Evolutionary conservation across 495 filamentous ascomycete species (phyloP).

Genomic region (Daldinia childiae): DNA sequence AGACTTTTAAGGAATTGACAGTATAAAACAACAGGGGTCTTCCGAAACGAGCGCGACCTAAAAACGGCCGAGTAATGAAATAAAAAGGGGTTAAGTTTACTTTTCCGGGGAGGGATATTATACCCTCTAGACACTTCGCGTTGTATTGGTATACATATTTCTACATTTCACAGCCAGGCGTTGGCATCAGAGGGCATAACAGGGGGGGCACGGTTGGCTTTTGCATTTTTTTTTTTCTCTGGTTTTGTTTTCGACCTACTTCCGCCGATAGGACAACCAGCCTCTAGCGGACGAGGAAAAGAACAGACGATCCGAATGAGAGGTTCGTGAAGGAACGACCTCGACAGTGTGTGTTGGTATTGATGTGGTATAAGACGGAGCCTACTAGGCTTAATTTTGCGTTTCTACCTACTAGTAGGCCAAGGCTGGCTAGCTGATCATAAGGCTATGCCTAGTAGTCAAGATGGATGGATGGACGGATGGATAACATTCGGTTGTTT

Average conservation of each 20-base stretch:
- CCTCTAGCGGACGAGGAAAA: background rate
- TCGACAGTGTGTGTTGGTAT: constrained; percentile 12
- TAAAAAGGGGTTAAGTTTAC: background rate
- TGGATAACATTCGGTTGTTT: constrained; percentile 12
- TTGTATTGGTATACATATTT: constrained; percentile 44
- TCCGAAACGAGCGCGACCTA: background rate
- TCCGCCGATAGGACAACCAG: background rate
- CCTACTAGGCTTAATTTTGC: background rate
- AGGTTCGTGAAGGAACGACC: background rate
- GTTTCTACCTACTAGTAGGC: background rate
- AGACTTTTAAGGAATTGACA: background rate
- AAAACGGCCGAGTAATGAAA: background rate
- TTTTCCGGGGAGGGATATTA: background rate
- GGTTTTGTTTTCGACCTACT: constrained; percentile 14
- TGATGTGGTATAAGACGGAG: background rate
- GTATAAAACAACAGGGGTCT: background rate
- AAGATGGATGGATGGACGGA: background rate
- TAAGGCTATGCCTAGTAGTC: background rate
- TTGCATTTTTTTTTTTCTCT: constrained; percentile 19
- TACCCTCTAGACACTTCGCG: constrained; percentile 14
- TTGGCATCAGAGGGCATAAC: constrained; percentile 41
- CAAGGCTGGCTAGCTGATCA: background rate
- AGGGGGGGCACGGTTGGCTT: constrained; percentile 35
- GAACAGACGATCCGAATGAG: background rate
- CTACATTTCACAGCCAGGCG: constrained; percentile 45